Percentiles rank a stretch among this genome's conserved stretches.
These are phyloP conservation scores for Skeletonema potamos DNA, from an alignment of 108 stramenopile genomes.

Conservation along the genomic window DNA sequence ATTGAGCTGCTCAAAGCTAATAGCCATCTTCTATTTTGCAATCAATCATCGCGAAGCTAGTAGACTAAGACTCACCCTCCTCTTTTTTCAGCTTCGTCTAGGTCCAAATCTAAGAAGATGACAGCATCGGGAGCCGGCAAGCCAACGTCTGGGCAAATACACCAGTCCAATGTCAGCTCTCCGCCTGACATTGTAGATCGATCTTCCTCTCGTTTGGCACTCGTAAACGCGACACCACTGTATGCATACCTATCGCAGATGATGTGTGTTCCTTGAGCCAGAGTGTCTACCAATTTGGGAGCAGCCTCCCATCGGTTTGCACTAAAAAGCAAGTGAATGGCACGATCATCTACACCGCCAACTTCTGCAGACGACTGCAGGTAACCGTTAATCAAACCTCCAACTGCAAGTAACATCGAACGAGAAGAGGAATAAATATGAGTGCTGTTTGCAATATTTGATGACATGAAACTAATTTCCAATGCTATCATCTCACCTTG, in stretches of 20 bases:
- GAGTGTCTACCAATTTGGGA: conserved; percentile 48
- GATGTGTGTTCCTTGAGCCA: conserved; percentile 72
- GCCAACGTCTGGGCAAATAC: conserved; percentile 90
- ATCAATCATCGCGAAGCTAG: neutral
- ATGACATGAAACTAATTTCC: neutral
- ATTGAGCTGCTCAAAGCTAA: conserved; percentile 4
- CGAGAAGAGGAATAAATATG: conserved; percentile 22
- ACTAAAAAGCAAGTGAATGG: conserved; percentile 97
- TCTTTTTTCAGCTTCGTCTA: conserved; percentile 86
- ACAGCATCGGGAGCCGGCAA: conserved; percentile 97
- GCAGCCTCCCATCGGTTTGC: conserved; percentile 99
- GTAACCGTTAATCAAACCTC: conserved; percentile 93
- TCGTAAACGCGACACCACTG: conserved; percentile 97
- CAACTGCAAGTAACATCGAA: conserved; percentile 42
- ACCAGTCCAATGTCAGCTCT: conserved; percentile 85
- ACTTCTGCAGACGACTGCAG: conserved; percentile 57
- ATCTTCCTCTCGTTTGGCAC: conserved; percentile 76
- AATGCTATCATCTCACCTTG: conserved; percentile 26
- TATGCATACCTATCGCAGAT: conserved; percentile 98
- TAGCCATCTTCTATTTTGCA: neutral
- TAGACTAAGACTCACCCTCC: conserved; percentile 76
- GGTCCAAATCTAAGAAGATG: conserved; percentile 91
- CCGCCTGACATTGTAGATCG: conserved; percentile 54
- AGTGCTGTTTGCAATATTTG: neutral
- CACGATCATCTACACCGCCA: conserved; percentile 89